A percentile compares a stretch with the other conserved stretches of the same genome.
phyloP scores from a whole-genome alignment of 2,329 filamentous ascomycete genomes.

The Aspergillus amoenus region DNA sequence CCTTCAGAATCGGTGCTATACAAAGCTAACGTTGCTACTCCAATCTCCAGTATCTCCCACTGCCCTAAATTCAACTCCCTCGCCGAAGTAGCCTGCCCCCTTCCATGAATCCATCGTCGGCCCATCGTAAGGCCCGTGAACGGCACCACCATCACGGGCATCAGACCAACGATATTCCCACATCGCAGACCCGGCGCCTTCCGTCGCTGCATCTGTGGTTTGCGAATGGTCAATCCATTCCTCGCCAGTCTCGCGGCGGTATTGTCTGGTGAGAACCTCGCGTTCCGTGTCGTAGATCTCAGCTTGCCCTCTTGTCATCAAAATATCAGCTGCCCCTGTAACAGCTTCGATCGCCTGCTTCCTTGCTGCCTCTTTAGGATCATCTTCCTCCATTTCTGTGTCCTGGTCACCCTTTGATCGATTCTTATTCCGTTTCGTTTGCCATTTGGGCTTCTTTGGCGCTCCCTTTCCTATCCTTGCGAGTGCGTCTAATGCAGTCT shows the following conservation, averaged over 20 bases:
- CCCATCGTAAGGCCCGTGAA: constrained; percentile 84
- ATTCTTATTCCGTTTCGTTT: constrained; percentile 56
- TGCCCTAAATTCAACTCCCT: constrained; percentile 74
- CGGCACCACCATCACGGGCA: constrained; percentile 72
- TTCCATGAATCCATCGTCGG: constrained; percentile 88
- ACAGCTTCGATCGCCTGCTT: constrained; percentile 76
- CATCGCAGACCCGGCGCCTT: constrained; percentile 45
- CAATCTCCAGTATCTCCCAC: constrained; percentile 57
- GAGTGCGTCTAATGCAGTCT: constrained; percentile 85
- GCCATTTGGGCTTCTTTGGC: constrained; percentile 60
- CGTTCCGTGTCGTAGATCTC: constrained; percentile 92
- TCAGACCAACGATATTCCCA: constrained; percentile 97
- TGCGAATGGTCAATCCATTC: constrained; percentile 66
- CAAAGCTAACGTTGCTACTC: constrained; percentile 53
- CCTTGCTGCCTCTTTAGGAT: constrained; percentile 68
- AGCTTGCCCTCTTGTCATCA: constrained; percentile 76
- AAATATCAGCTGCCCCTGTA: constrained; percentile 83
- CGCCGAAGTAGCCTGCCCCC: constrained; percentile 86
- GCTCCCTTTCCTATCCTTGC: constrained; percentile 72
- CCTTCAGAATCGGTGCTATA: constrained; percentile 35
- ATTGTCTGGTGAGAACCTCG: constrained; percentile 80
- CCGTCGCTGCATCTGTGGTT: constrained; percentile 25
- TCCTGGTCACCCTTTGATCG: constrained; percentile 47
- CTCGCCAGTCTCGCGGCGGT: constrained; percentile 80
- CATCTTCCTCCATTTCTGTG: constrained; percentile 73